Evolutionary conservation across 495 filamentous ascomycete genomes (phyloP).

Genomic region (Penicillium steckii): DNA sequence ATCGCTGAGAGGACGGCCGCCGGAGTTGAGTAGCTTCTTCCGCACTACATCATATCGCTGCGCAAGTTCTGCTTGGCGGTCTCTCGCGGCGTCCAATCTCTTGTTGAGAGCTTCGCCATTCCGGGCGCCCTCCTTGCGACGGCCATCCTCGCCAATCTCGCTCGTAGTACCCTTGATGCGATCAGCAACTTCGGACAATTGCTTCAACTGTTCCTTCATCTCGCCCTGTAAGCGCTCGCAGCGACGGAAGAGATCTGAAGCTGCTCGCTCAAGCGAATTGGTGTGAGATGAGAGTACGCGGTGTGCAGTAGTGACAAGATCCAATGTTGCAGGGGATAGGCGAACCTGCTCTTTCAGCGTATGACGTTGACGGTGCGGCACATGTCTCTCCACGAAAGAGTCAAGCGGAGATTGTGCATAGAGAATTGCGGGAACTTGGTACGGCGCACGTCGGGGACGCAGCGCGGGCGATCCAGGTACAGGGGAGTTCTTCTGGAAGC

Average conservation of each 20-base stretch:
- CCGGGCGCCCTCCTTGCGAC: slow-evolving; percentile 37
- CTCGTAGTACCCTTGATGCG: slow-evolving; percentile 66
- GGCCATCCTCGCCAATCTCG: slow-evolving; percentile 52
- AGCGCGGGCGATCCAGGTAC: slow-evolving; percentile 22
- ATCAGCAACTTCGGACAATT: slow-evolving; percentile 63
- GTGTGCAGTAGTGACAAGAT: slow-evolving; percentile 74
- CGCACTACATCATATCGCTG: slow-evolving; percentile 64
- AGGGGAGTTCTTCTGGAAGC: slow-evolving; percentile 25
- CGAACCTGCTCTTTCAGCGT: slow-evolving; percentile 69
- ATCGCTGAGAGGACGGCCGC: slow-evolving; percentile 66
- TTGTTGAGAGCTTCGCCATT: slow-evolving; percentile 55
- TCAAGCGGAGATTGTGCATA: slow-evolving; percentile 59
- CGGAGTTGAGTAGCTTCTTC: slow-evolving; percentile 55
- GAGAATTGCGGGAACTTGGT: slow-evolving; percentile 66
- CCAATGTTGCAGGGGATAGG: slow-evolving; percentile 71
- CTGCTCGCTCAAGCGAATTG: slow-evolving; percentile 65
- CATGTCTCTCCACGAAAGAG: slow-evolving; percentile 56
- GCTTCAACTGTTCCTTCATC: slow-evolving; percentile 66
- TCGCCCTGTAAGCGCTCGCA: slow-evolving; percentile 72
- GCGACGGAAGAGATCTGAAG: slow-evolving; percentile 77
- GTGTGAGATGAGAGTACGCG: slow-evolving; percentile 73
- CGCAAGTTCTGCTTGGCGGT: slow-evolving; percentile 58
- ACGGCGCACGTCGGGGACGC: slow-evolving; percentile 59
- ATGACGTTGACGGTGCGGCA: slow-evolving; percentile 59
- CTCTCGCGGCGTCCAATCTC: slow-evolving; percentile 57